Percentiles rank a stretch among this genome's conserved stretches.
These are phyloP conservation scores for Chrysochromulina tobinii DNA, from an alignment of 78 protist genomes.

Conservation along the genomic window DNA sequence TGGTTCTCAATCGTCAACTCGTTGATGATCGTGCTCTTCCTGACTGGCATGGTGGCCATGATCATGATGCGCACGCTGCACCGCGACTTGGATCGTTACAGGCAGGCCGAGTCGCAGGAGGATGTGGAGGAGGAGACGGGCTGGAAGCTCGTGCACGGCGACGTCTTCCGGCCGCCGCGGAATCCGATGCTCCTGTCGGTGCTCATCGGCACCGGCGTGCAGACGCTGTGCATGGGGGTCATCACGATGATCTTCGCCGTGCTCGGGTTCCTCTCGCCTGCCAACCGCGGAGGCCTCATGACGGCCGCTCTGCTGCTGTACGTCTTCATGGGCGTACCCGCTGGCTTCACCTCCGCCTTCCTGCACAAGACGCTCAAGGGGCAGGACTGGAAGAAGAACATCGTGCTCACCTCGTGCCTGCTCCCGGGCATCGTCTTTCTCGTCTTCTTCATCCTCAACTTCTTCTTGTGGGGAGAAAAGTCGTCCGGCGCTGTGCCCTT, in stretches of 20 bases:
- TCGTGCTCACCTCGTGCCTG: conserved; percentile 27
- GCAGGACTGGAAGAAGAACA: conserved; percentile 15
- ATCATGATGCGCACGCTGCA: conserved; percentile 48
- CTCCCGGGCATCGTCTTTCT: conserved; percentile 74
- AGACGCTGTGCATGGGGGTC: background rate
- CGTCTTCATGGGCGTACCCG: conserved; percentile 82
- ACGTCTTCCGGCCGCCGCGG: conserved; percentile 96
- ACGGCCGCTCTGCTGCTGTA: conserved; percentile 84
- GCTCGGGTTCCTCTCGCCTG: conserved; percentile 94
- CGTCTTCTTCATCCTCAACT: conserved; percentile 71
- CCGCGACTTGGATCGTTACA: conserved; percentile 30
- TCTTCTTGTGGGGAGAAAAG: conserved; percentile 50
- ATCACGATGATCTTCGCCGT: conserved; percentile 73
- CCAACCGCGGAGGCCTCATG: conserved; percentile 85
- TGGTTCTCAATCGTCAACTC: conserved; percentile 96
- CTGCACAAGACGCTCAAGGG: conserved; percentile 78
- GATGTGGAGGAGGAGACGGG: conserved; percentile 87
- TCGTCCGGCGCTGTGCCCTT: conserved; percentile 76
- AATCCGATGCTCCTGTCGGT: conserved; percentile 65
- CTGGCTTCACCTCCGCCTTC: conserved; percentile 50
- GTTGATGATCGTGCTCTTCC: conserved; percentile 89
- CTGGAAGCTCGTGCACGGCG: conserved; percentile 98
- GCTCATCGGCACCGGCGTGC: conserved; percentile 6
- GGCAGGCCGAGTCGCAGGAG: conserved; percentile 21
- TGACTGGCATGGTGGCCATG: conserved; percentile 83